phyloP scores from a whole-genome alignment of 2,329 filamentous ascomycete species.

The Arachnopeziza araneosa region DNA sequence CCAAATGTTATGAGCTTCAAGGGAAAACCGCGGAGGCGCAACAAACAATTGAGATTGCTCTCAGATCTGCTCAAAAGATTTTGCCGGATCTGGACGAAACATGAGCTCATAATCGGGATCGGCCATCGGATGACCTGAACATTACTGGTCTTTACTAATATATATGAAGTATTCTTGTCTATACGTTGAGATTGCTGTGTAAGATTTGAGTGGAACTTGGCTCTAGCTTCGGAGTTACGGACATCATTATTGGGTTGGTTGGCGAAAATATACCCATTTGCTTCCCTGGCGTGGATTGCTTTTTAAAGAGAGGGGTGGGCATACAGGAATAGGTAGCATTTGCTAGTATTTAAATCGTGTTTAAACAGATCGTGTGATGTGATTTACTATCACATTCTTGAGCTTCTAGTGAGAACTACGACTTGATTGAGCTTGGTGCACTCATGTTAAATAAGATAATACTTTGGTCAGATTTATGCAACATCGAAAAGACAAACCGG shows the following conservation, averaged over 20 bases:
- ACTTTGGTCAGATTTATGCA: too few species aligned
- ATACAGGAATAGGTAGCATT: background rate
- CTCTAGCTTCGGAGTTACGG: background rate
- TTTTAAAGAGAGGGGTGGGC: background rate
- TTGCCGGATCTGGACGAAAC: background rate
- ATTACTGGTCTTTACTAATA: background rate
- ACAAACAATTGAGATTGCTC: constrained; percentile 39
- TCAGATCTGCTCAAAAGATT: constrained; percentile 21
- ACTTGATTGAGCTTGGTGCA: background rate
- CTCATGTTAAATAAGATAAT: too few species aligned
- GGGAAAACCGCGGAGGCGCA: constrained; percentile 53
- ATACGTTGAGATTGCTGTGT: background rate
- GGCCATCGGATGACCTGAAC: background rate
- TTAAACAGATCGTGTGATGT: background rate
- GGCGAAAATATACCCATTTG: background rate
- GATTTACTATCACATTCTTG: background rate
- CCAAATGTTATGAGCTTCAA: constrained; percentile 67
- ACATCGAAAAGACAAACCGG: too few species aligned
- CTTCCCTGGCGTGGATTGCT: background rate
- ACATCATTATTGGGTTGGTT: background rate
- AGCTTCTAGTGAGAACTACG: background rate
- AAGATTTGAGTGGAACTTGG: background rate
- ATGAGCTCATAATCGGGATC: background rate
- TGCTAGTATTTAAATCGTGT: background rate
- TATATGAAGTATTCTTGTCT: background rate